These are phyloP conservation scores for Dacryopinax spathularia DNA, from an alignment of 768 basidiomycete genomes.

Conservation along the genomic window DNA sequence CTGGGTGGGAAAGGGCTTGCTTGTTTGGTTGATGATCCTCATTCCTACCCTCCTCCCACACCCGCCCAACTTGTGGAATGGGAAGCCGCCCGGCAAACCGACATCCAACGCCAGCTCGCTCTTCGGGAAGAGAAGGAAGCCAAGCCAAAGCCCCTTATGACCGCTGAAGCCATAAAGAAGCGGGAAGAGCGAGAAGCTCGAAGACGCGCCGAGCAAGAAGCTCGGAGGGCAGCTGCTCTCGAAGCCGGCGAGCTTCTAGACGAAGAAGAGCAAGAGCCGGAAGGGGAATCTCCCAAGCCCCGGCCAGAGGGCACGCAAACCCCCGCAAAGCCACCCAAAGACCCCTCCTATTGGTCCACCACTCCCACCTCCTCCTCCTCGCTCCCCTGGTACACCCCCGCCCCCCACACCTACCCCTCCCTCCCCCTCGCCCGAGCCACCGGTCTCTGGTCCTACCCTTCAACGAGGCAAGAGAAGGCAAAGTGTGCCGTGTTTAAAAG, in stretches of 20 bases:
- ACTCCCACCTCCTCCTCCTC: slow-evolving; percentile 51
- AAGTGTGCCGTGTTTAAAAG: slow-evolving; percentile 66
- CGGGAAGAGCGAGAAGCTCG: slow-evolving; percentile 51
- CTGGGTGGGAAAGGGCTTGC: slow-evolving; percentile 49
- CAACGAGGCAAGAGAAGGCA: slow-evolving; percentile 49
- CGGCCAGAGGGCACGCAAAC: background rate
- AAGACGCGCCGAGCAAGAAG: slow-evolving; percentile 5
- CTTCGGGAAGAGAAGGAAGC: slow-evolving; percentile 14
- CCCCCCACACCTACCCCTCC: slow-evolving; percentile 34
- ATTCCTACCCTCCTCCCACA: slow-evolving; percentile 39
- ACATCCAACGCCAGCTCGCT: slow-evolving; percentile 25
- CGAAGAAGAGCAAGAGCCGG: background rate
- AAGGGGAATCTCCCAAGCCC: background rate
- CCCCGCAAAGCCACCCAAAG: background rate
- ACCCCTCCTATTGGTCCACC: slow-evolving; percentile 19
- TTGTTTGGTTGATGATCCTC: slow-evolving; percentile 57
- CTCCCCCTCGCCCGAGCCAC: slow-evolving; percentile 48
- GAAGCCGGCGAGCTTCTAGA: background rate
- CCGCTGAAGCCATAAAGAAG: slow-evolving; percentile 53
- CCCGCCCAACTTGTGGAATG: slow-evolving; percentile 37
- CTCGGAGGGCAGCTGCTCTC: background rate
- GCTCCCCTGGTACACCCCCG: slow-evolving; percentile 54
- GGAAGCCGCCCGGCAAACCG: slow-evolving; percentile 35
- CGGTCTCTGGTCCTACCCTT: slow-evolving; percentile 65
- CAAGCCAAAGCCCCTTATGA: slow-evolving; percentile 20